Evolutionary conservation across 1,139 yeast genomes (phyloP).

Genomic region (Meyerozyma smithsonii): DNA sequence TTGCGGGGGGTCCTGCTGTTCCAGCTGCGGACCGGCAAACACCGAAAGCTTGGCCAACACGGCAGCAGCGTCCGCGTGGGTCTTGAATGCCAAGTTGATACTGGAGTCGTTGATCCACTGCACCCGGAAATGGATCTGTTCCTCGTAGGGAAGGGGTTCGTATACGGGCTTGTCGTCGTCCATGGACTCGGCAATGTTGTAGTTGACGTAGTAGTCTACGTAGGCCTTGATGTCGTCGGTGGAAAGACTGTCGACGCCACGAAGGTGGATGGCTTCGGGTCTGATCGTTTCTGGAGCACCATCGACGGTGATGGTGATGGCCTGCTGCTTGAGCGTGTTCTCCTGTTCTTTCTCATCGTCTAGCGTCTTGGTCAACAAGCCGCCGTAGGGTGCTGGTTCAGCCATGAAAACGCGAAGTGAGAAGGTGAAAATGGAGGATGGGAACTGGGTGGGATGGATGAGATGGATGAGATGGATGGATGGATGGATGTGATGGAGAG

Average conservation of each 20-base stretch:
- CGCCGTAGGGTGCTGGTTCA: constrained; percentile 42
- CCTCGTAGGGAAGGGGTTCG: constrained; percentile 23
- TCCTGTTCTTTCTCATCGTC: constrained; percentile 36
- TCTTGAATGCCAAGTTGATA: constrained; percentile 50
- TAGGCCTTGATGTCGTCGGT: constrained; percentile 60
- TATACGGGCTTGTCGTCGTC: constrained; percentile 16
- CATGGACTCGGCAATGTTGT: constrained; percentile 9
- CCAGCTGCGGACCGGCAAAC: constrained; percentile 15
- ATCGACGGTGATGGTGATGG: constrained; percentile 30
- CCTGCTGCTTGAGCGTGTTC: constrained; percentile 27
- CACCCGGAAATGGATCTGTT: constrained; percentile 37
- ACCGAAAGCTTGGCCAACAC: constrained; percentile 35
- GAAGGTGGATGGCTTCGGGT: constrained; percentile 49
- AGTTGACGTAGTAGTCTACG: constrained; percentile 47
- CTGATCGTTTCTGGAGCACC: constrained; percentile 30
- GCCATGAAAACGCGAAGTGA: constrained; percentile 14
- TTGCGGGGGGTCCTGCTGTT: constrained; percentile 5
- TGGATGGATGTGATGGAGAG: not conserved
- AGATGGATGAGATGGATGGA: not conserved
- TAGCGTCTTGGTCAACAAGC: constrained; percentile 35
- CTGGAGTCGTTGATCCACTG: constrained; percentile 72
- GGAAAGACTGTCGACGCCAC: constrained; percentile 67
- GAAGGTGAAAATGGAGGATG: not conserved
- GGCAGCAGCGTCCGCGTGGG: constrained; percentile 36
- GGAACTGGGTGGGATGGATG: not conserved